Evolutionary conservation across 495 filamentous ascomycete species (phyloP).

Genomic region (Oleoguttula mirabilis): DNA sequence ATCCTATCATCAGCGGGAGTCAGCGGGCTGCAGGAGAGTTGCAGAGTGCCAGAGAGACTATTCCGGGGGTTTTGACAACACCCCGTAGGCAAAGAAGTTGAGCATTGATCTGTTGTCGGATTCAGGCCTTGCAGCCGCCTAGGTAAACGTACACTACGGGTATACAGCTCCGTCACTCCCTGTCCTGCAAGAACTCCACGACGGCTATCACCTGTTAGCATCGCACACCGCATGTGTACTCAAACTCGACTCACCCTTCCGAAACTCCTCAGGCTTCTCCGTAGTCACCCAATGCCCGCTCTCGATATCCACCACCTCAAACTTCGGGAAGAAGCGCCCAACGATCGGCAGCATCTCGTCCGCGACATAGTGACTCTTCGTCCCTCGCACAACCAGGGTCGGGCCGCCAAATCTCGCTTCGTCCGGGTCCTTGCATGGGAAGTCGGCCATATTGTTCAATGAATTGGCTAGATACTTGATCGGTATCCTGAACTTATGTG

Average conservation of each 20-base stretch:
- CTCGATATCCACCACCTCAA: constrained; percentile 69
- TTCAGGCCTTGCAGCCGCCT: too few species aligned
- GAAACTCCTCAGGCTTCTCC: constrained; percentile 80
- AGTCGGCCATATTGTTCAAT: constrained; percentile 64
- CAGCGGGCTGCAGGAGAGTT: too few species aligned
- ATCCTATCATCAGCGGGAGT: too few species aligned
- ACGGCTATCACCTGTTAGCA: constrained; percentile 23
- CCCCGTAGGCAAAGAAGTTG: too few species aligned
- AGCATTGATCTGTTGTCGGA: too few species aligned
- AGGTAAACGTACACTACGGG: too few species aligned
- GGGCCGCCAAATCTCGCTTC: constrained; percentile 56
- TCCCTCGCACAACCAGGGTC: constrained; percentile 74
- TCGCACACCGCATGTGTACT: not conserved
- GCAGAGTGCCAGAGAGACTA: too few species aligned
- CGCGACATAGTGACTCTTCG: constrained; percentile 69
- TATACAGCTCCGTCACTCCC: constrained; percentile 39
- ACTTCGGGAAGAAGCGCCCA: constrained; percentile 79
- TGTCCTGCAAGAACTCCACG: constrained; percentile 46
- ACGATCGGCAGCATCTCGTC: constrained; percentile 81
- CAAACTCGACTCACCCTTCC: constrained; percentile 47
- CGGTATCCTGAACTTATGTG: constrained; percentile 48
- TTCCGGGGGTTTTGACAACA: too few species aligned
- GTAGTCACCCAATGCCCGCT: constrained; percentile 91
- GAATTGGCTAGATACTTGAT: constrained; percentile 43
- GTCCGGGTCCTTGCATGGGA: constrained; percentile 62